Evolutionary conservation across 139 green algal species (phyloP).

Genomic region (Ettlia oleoabundans): DNA sequence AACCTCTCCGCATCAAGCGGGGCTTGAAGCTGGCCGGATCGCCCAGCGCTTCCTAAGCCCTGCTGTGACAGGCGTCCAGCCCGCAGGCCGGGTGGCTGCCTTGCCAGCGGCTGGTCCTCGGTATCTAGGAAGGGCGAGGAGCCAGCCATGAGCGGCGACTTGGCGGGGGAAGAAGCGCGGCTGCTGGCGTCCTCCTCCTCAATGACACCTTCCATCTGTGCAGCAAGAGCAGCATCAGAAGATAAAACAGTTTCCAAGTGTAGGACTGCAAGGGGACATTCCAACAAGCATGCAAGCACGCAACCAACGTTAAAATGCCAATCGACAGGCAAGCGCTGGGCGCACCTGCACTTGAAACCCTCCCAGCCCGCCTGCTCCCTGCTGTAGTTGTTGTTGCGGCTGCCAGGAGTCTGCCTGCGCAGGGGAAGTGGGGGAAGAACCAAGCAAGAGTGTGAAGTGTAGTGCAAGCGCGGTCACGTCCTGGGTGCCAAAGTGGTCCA

Average conservation of each 20-base stretch:
- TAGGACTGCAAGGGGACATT: background rate
- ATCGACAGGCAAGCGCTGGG: no score
- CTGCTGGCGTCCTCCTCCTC: conserved; percentile 26
- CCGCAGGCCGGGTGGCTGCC: background rate
- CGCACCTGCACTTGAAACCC: no score
- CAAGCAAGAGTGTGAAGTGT: background rate
- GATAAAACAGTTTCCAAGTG: background rate
- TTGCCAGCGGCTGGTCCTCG: conserved; percentile 10
- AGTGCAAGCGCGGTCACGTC: no score
- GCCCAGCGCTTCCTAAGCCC: background rate
- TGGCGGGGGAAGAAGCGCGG: conserved; percentile 31
- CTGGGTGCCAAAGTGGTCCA: no score
- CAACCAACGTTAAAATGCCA: no score
- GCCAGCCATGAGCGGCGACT: conserved; percentile 11
- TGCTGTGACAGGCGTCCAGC: conserved; percentile 3
- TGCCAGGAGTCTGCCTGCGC: conserved; percentile 25
- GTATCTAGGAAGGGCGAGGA: conserved; percentile 13
- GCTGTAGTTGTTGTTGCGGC: conserved; percentile 7
- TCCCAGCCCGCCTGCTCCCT: no score
- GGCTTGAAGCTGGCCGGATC: background rate
- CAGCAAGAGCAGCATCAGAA: background rate
- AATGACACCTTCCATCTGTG: background rate
- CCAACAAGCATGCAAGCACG: no score
- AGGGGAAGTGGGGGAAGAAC: no score
- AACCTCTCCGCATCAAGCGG: background rate